A percentile compares a stretch with the other conserved stretches of the same genome.
Conservation (phyloP, 495 filamentous ascomycete genomes). For the Lasiosphaeria miniovina region DNA sequence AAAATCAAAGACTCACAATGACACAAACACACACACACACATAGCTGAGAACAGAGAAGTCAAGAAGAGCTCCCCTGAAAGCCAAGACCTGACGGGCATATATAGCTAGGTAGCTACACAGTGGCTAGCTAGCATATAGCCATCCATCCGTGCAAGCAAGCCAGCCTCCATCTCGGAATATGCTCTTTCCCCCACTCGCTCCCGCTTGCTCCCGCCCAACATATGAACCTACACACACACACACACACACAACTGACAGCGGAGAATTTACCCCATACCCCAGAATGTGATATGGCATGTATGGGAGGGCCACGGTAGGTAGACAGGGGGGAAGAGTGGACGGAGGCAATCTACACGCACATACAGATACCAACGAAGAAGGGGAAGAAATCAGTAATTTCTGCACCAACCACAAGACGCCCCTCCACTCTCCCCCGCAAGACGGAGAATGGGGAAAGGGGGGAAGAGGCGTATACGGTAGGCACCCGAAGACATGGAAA, state of each 20-base stretch:
- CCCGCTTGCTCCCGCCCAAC: too few relatives aligned
- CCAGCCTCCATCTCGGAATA: too few relatives aligned
- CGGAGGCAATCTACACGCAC: neutral
- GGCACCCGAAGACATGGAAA: neutral
- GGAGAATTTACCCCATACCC: too few relatives aligned
- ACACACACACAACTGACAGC: too few relatives aligned
- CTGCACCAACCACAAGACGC: neutral
- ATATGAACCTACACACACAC: too few relatives aligned
- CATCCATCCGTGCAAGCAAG: too few relatives aligned
- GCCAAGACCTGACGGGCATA: neutral
- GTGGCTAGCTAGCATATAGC: too few relatives aligned
- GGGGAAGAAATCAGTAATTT: neutral
- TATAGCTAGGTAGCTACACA: neutral
- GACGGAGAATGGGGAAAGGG: neutral
- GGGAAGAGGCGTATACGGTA: neutral
- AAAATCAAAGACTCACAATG: neutral
- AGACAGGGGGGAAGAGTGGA: too few relatives aligned
- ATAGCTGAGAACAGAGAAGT: neutral
- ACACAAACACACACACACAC: neutral
- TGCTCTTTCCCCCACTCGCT: too few relatives aligned
- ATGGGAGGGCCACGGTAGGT: too few relatives aligned
- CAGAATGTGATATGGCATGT: too few relatives aligned
- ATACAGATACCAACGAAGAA: neutral
- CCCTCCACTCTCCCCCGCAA: neutral
- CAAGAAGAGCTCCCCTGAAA: neutral